A percentile compares a stretch with the other conserved stretches of the same genome.
These are phyloP conservation scores for Rhizophagus sp. DNA, from an alignment of 192 early-diverging fungal genomes.

Conservation along the genomic window DNA sequence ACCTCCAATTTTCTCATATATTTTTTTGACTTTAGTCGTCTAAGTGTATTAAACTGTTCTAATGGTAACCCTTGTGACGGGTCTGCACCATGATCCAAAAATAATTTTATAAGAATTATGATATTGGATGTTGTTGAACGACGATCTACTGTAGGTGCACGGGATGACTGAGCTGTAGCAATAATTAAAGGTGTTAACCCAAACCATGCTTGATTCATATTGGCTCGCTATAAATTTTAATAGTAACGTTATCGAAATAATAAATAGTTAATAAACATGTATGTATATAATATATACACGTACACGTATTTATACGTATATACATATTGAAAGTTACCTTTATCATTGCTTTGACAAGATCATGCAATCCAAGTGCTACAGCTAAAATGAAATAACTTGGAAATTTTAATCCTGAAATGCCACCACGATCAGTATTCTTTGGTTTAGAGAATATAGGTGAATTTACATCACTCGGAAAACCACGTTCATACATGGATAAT, in stretches of 20 bases:
- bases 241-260: neutral
- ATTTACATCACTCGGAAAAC: slow-evolving; percentile 46
- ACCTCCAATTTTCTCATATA: neutral
- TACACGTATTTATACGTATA: neutral
- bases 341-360: slow-evolving; percentile 43
- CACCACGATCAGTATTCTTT: slow-evolving; percentile 25
- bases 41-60: slow-evolving; percentile 44
- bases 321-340: slow-evolving; percentile 33
- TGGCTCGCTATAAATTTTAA: slow-evolving; percentile 35
- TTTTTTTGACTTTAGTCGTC: slow-evolving; percentile 37
- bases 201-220: slow-evolving; percentile 48
- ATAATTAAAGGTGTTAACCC: slow-evolving; percentile 41
- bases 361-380: slow-evolving; percentile 39
- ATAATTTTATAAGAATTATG: slow-evolving; percentile 35
- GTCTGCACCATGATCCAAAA: slow-evolving; percentile 45
- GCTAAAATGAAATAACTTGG: slow-evolving; percentile 48
- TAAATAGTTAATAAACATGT: neutral
- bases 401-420: slow-evolving; percentile 37
- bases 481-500: slow-evolving; percentile 41
- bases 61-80: slow-evolving; percentile 42
- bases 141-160: slow-evolving; percentile 12
- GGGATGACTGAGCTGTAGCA: slow-evolving; percentile 27
- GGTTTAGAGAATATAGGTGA: slow-evolving; percentile 41
- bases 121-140: slow-evolving; percentile 28
- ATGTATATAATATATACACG: neutral